Base-by-base conservation (phyloP, 805 yeast genomes). In the Barnettozyma botsteinii region DNA sequence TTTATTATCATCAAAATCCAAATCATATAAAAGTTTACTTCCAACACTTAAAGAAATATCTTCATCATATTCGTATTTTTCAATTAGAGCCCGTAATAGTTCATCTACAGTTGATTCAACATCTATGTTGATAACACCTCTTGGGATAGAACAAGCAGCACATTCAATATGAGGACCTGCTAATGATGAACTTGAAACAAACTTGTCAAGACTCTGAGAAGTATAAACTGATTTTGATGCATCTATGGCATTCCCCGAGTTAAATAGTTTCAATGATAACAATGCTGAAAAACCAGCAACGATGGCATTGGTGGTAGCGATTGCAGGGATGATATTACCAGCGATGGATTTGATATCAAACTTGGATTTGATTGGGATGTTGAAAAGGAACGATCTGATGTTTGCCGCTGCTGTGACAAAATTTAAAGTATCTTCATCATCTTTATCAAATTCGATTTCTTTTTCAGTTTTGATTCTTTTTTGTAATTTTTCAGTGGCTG, bases 321-420 rank as follows among this genome's bases (percentile, higher is more conserved):
- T 89, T 0, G 98, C 98, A 0, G 99, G 98, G 30, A 93, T 93
- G 52, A 93, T 93, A 60, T 91, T 93, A 6, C 99, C 99, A 0
- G 98, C 98, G 48, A 91, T 88, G 54, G 85, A 94, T 59, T 93
- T 93, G 46, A 85, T 76, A 45, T 87, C 95, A 56, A 94, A 93
- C 44, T 85, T 81, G 4, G 93, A 71, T 56, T 83, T 81, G 37
- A 67, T 50, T 25, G 79, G 84, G 41, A 89, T 88, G 19, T 70
- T 67, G 56, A 89, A 91, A 3, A 85, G 71, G 35, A 53, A 55
- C 0, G 91, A 80, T 48, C 96, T 70, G 35, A 89, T 67, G 53
- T 88, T 87, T 0, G 96, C 78, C 1, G 96, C 78, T 0, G 96
- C 78, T 3, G 78, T 82, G 5, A 94, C 97, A 63, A 93, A 93